Evolutionary conservation across 495 filamentous ascomycete genomes (phyloP).

Genomic region (Daldinia vernicosa): DNA sequence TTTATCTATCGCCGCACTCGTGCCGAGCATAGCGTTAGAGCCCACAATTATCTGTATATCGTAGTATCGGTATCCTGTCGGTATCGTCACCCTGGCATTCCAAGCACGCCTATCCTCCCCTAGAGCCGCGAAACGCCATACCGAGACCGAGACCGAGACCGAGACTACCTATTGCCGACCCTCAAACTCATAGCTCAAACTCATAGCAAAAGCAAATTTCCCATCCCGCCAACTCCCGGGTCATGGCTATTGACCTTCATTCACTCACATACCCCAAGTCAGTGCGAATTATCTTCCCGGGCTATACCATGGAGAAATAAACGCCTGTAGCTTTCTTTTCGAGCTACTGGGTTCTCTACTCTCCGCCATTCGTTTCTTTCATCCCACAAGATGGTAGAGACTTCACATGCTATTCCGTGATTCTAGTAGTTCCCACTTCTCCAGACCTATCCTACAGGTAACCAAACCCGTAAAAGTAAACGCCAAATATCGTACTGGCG

Average conservation of each 20-base stretch:
- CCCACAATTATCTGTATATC: constrained; percentile 5
- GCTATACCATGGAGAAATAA: not conserved
- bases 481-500: not conserved
- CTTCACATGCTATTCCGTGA: not conserved
- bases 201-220: constrained; percentile 2
- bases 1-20: not conserved
- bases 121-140: not conserved
- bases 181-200: not conserved
- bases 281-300: not conserved
- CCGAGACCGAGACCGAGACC: not conserved
- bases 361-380: not conserved
- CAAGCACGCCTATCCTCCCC: not conserved
- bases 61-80: not conserved
- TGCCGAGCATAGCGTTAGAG: constrained; percentile 3
- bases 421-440: not conserved
- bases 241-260: not conserved
- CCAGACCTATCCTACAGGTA: constrained; percentile 12
- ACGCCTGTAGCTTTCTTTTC: not conserved
- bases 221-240: not conserved
- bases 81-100: not conserved
- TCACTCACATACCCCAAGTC: not conserved
- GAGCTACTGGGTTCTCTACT: not conserved
- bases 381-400: not conserved
- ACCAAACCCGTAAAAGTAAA: constrained; percentile 1
- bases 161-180: not conserved